A percentile compares a stretch with the other conserved stretches of the same genome.
These are phyloP conservation scores for Fusarium lyarnte DNA, from an alignment of 2,329 filamentous ascomycete genomes.

Conservation along the genomic window DNA sequence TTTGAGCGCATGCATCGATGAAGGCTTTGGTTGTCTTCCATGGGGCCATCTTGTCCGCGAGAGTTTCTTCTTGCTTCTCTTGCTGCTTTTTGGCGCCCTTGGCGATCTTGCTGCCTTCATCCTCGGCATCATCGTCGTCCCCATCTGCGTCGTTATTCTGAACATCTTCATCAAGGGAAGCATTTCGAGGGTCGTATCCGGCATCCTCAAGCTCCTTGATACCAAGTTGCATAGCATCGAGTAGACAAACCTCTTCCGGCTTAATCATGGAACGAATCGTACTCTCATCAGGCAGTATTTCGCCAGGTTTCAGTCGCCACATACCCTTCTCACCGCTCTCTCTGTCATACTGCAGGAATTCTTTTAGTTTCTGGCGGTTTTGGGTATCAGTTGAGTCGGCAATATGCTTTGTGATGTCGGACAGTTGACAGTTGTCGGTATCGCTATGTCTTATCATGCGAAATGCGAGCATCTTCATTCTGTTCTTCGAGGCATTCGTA, in stretches of 20 bases:
- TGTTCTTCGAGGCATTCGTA: constrained; percentile 95
- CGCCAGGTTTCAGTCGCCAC: constrained; percentile 80
- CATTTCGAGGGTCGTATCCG: constrained; percentile 77
- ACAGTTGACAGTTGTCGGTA: constrained; percentile 74
- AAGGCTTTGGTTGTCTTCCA: constrained; percentile 99
- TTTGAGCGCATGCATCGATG: constrained; percentile 89
- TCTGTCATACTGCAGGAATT: constrained; percentile 92
- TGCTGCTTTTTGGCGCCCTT: constrained; percentile 55
- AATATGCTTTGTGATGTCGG: constrained; percentile 91
- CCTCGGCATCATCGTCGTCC: constrained; percentile 59
- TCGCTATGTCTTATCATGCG: constrained; percentile 83
- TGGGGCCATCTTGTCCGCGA: constrained; percentile 89
- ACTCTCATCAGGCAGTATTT: constrained; percentile 81
- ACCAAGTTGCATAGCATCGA: constrained; percentile 97
- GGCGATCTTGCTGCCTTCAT: constrained; percentile 52
- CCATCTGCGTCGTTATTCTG: constrained; percentile 72
- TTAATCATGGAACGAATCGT: constrained; percentile 88
- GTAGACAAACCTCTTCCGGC: constrained; percentile 91
- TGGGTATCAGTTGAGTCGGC: constrained; percentile 94
- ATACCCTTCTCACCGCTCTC: constrained; percentile 74
- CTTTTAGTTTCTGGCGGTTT: constrained; percentile 95
- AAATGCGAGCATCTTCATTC: constrained; percentile 95
- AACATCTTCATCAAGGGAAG: constrained; percentile 70
- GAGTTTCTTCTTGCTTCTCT: constrained; percentile 71
- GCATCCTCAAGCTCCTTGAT: constrained; percentile 91